Evolutionary conservation across 352 stramenopile species (phyloP).

Genomic region (Pythium plurisporium): DNA sequence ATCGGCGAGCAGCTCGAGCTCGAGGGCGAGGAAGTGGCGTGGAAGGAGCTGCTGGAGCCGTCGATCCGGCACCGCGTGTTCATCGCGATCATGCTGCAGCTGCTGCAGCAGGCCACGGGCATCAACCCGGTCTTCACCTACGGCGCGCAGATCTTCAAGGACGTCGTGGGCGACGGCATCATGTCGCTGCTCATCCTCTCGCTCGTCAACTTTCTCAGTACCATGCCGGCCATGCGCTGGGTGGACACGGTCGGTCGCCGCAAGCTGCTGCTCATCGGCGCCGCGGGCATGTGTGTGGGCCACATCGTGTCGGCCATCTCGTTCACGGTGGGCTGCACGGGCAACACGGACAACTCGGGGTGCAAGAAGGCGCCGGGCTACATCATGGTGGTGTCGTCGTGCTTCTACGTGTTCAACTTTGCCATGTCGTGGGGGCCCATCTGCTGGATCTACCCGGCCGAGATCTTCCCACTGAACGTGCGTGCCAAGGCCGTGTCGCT

Average conservation of each 20-base stretch:
- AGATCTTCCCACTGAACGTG: slow-evolving; percentile 47
- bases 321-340: slow-evolving; percentile 33
- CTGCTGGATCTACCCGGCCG: slow-evolving; percentile 51
- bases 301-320: slow-evolving; percentile 31
- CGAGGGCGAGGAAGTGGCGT: slow-evolving; percentile 22
- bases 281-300: slow-evolving; percentile 32
- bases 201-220: slow-evolving; percentile 34
- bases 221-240: slow-evolving; percentile 32
- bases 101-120: slow-evolving; percentile 37
- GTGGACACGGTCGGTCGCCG: slow-evolving; percentile 35
- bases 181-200: slow-evolving; percentile 29
- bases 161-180: slow-evolving; percentile 29
- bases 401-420: slow-evolving; percentile 45
- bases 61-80: slow-evolving; percentile 23
- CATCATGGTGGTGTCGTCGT: slow-evolving; percentile 29
- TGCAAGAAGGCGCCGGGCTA: slow-evolving; percentile 23
- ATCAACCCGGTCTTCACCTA: slow-evolving; percentile 38
- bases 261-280: slow-evolving; percentile 31
- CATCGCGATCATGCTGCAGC: slow-evolving; percentile 30
- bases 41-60: slow-evolving; percentile 28
- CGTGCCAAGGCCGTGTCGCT: slow-evolving; percentile 35
- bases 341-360: slow-evolving; percentile 17
- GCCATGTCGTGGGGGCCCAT: slow-evolving; percentile 47
- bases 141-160: slow-evolving; percentile 32
- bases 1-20: slow-evolving; percentile 37